Conservation (phyloP, 1,139 yeast genomes). For the Lodderomyces parapsilosis region DNA sequence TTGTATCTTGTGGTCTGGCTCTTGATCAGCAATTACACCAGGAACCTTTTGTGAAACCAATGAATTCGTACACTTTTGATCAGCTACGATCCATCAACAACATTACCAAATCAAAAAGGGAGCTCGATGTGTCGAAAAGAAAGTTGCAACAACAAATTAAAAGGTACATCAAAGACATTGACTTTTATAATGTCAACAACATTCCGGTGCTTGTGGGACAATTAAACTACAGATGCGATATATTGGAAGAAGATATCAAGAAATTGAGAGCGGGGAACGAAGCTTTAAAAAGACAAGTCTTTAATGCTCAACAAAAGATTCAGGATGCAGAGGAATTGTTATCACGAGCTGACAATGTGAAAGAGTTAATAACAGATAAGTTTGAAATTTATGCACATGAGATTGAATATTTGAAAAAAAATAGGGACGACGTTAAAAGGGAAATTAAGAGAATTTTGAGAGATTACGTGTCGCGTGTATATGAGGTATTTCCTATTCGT, state of each 20-base stretch:
- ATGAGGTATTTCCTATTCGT: constrained; percentile 29
- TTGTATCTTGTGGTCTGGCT: not conserved
- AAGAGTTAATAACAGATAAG: constrained; percentile 21
- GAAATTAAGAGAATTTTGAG: constrained; percentile 21
- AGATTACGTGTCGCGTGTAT: constrained; percentile 18
- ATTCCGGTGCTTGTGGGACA: constrained; percentile 12
- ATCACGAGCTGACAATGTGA: constrained; percentile 18
- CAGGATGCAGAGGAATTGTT: constrained; percentile 21
- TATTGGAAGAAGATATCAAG: constrained; percentile 19
- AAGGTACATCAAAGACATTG: constrained; percentile 14
- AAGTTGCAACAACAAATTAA: constrained; percentile 19
- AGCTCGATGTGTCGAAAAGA: constrained; percentile 23
- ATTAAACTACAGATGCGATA: constrained; percentile 12
- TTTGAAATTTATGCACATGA: constrained; percentile 31
- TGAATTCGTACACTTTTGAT: constrained; percentile 35
- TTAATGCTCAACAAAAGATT: constrained; percentile 24
- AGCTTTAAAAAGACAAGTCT: constrained; percentile 24
- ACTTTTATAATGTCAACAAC: constrained; percentile 15
- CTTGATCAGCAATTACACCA: not conserved
- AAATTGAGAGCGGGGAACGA: constrained; percentile 28
- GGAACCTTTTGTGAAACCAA: constrained; percentile 2
- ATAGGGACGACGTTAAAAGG: constrained; percentile 23
- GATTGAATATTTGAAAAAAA: constrained; percentile 26
- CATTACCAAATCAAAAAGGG: constrained; percentile 30
- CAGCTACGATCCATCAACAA: constrained; percentile 33